These are phyloP conservation scores for Apiospora malaysiana DNA, from an alignment of 2,329 filamentous ascomycete genomes.

Conservation along the genomic window DNA sequence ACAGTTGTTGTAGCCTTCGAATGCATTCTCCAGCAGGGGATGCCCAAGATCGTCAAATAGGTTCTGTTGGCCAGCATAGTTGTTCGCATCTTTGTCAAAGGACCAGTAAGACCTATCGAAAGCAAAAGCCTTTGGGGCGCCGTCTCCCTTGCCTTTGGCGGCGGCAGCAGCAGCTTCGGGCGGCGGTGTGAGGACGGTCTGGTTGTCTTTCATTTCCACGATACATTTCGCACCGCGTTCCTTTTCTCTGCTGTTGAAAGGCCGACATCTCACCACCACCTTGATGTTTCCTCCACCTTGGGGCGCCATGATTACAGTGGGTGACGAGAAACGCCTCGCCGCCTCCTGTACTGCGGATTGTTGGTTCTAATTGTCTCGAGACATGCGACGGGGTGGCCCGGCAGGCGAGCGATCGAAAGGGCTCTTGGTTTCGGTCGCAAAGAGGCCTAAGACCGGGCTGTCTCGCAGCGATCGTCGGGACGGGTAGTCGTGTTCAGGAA, in stretches of 20 bases:
- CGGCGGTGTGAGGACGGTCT: conserved; percentile 84
- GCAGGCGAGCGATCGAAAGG: conserved; percentile 8
- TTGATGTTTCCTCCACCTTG: conserved; percentile 95
- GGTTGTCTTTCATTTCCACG: conserved; percentile 91
- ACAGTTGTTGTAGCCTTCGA: conserved; percentile 98
- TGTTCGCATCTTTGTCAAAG: conserved; percentile 79
- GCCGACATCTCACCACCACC: conserved; percentile 95
- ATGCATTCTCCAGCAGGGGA: conserved; percentile 95
- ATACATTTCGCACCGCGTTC: conserved; percentile 95
- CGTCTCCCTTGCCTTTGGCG: conserved; percentile 72
- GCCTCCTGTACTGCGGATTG: conserved; percentile 7
- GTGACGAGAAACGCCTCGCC: conserved; percentile 27
- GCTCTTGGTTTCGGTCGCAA: conserved; percentile 15
- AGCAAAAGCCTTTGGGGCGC: conserved; percentile 83
- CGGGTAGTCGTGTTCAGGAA: not conserved
- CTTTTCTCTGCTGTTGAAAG: conserved; percentile 95
- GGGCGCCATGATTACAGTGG: conserved; percentile 59
- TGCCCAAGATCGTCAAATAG: conserved; percentile 87
- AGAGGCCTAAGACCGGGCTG: conserved; percentile 6
- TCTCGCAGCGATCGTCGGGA: conserved; percentile 16
- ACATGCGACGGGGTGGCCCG: conserved; percentile 18
- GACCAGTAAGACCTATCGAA: conserved; percentile 99
- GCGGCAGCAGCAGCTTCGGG: conserved; percentile 60
- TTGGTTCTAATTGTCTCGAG: conserved; percentile 9
- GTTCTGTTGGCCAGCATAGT: conserved; percentile 89